A percentile compares a stretch with the other conserved stretches of the same genome.
Evolutionary conservation across 441 rosid species (phyloP).

Genomic region (Raphanus hybrid): DNA sequence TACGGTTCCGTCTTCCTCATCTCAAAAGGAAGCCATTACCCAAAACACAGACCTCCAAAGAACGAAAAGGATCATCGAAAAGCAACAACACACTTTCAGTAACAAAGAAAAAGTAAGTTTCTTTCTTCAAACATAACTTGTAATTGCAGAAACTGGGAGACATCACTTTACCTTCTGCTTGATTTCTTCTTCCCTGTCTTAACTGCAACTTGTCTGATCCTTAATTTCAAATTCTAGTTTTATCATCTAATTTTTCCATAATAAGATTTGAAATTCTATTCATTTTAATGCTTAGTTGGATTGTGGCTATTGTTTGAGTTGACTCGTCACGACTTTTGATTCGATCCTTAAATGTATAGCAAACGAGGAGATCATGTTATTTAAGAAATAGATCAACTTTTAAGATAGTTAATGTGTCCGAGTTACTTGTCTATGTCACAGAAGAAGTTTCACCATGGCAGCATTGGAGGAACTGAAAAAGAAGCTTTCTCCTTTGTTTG

Average conservation of each 20-base stretch:
- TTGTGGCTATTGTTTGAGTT: constrained; percentile 5
- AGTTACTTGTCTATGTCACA: neutral
- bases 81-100: constrained; percentile 19
- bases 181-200: constrained; percentile 5
- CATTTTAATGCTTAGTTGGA: neutral
- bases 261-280: neutral
- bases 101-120: constrained; percentile 2
- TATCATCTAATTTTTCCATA: neutral
- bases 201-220: constrained; percentile 21
- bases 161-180: neutral
- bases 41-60: neutral
- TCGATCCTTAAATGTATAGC: neutral
- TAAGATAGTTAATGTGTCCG: neutral
- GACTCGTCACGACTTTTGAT: constrained; percentile 18
- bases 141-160: neutral
- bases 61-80: constrained; percentile 12
- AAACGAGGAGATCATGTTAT: neutral
- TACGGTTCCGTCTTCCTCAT: constrained; percentile 32
- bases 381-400: neutral
- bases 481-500: constrained; percentile 90
- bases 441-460: constrained; percentile 59
- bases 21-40: neutral
- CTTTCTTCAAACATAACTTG: neutral
- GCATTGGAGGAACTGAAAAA: constrained; percentile 87
- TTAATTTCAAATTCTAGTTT: neutral